Conservation (phyloP, 2,329 filamentous ascomycete species). For the Sporothrix phasma region DNA sequence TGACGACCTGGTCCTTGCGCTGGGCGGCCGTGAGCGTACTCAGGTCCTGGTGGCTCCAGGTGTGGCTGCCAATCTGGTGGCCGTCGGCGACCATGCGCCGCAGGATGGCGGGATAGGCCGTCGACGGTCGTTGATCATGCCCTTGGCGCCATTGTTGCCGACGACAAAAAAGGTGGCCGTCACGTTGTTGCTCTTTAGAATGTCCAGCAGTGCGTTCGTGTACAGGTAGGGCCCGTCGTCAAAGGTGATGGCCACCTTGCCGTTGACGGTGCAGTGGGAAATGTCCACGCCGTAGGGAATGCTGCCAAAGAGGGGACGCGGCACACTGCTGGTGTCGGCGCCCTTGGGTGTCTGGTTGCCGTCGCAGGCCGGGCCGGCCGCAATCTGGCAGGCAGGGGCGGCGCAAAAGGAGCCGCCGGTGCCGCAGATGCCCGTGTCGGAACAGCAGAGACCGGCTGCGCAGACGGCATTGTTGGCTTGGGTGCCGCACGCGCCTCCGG, state of each 20-base stretch:
- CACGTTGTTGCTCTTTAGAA: slow-evolving; percentile 25
- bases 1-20: slow-evolving; percentile 27
- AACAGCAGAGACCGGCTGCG: slow-evolving; percentile 21
- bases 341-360: slow-evolving; percentile 25
- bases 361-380: slow-evolving; percentile 24
- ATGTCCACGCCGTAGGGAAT: slow-evolving; percentile 28
- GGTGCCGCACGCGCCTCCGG: slow-evolving; percentile 18
- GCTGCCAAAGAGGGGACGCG: slow-evolving; percentile 22
- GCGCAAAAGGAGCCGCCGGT: slow-evolving; percentile 20
- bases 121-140: slow-evolving; percentile 26
- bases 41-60: slow-evolving; percentile 32
- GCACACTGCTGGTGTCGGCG: slow-evolving; percentile 19
- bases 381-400: slow-evolving; percentile 24
- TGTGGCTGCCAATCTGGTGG: slow-evolving; percentile 34
- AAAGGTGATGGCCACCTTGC: slow-evolving; percentile 29
- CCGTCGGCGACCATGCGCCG: slow-evolving; percentile 29
- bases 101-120: slow-evolving; percentile 32
- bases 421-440: slow-evolving; percentile 28
- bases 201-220: slow-evolving; percentile 27
- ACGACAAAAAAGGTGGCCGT: slow-evolving; percentile 31
- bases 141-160: slow-evolving; percentile 28
- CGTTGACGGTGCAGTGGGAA: slow-evolving; percentile 23
- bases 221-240: slow-evolving; percentile 31
- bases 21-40: slow-evolving; percentile 22
- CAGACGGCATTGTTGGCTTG: slow-evolving; percentile 20